Percentiles rank a stretch among this genome's conserved stretches.
phyloP scores from a whole-genome alignment of 2,329 filamentous ascomycete genomes.

The Aschersonia sp. region DNA sequence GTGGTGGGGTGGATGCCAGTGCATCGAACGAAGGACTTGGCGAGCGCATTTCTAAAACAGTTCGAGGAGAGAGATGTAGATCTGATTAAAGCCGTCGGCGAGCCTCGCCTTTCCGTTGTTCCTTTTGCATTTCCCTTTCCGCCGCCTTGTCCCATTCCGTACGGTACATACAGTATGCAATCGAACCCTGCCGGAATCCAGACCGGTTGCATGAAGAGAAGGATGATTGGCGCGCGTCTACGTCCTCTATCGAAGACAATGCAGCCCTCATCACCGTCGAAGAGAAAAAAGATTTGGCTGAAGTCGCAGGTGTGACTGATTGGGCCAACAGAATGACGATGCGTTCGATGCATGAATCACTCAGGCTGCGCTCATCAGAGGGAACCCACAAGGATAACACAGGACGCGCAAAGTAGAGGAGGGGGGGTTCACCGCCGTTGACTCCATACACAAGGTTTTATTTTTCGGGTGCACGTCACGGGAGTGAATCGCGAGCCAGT shows the following conservation, averaged over 20 bases:
- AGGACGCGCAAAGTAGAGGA: background rate
- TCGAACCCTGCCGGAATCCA: background rate
- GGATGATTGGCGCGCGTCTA: background rate
- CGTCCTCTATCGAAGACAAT: background rate
- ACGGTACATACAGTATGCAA: background rate
- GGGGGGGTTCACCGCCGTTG: background rate
- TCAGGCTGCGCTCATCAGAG: background rate
- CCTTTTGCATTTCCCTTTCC: background rate
- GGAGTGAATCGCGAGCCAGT: background rate
- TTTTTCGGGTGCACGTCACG: background rate
- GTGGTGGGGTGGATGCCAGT: background rate
- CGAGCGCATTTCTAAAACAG: background rate
- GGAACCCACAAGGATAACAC: background rate
- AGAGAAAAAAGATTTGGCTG: too few species aligned
- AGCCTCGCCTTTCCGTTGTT: background rate
- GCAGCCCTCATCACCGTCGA: background rate
- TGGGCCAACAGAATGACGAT: background rate
- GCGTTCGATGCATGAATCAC: background rate
- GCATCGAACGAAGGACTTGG: background rate
- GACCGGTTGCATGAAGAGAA: background rate
- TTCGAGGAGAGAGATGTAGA: background rate
- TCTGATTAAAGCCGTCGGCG: background rate
- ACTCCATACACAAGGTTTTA: background rate
- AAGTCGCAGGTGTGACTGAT: background rate
- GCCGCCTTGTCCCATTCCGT: background rate